These are phyloP conservation scores for Fusarium fujikuroi DNA, from an alignment of 2,329 filamentous ascomycete species.

Conservation along the genomic window DNA sequence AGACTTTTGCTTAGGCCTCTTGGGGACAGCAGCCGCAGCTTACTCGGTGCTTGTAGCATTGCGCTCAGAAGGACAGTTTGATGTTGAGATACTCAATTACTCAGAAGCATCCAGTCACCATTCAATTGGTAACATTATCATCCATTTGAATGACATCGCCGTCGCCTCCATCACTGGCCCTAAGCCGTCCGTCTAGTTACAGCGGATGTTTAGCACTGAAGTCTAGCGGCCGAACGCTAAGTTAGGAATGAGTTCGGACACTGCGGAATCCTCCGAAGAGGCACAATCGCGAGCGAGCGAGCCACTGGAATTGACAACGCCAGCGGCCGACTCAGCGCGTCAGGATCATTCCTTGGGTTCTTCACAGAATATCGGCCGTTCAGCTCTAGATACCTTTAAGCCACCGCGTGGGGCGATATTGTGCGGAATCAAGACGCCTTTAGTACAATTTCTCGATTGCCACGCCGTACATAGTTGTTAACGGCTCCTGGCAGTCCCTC, in stretches of 20 bases:
- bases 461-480: not conserved
- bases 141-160: not conserved
- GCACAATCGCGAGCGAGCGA: not conserved
- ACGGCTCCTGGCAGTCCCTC: not conserved
- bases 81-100: not conserved
- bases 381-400: not conserved
- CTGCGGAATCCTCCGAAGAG: not conserved
- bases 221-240: not conserved
- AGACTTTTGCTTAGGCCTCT: not conserved
- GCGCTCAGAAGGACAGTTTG: not conserved
- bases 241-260: not conserved
- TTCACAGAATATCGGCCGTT: too few species aligned
- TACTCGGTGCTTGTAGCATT: not conserved
- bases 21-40: not conserved
- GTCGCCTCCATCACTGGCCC: not conserved
- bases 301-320: not conserved
- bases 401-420: not conserved
- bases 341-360: not conserved
- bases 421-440: not conserved
- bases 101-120: not conserved
- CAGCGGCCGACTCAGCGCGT: not conserved
- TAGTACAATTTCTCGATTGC: not conserved
- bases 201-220: not conserved
- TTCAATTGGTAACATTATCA: not conserved
- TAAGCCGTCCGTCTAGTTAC: not conserved